phyloP scores from a whole-genome alignment of 2,329 filamentous ascomycete genomes.

The Orbilia ellipsospora region DNA sequence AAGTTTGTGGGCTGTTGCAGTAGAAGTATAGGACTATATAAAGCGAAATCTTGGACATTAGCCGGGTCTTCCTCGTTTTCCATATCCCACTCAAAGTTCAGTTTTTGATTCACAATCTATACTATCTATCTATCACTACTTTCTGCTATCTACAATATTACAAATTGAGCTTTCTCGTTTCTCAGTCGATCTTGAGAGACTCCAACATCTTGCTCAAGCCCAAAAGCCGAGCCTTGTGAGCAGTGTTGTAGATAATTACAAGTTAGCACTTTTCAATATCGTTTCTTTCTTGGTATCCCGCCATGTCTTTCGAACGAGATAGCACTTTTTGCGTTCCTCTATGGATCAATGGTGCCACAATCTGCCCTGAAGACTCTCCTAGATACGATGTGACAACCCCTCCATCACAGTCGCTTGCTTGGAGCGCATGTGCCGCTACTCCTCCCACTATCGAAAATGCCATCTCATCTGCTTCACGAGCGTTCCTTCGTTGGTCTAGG shows the following conservation, averaged over 20 bases:
- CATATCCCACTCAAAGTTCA: conserved; percentile 1
- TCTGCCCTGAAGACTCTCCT: conserved; percentile 23
- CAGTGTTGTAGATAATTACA: too few relatives aligned
- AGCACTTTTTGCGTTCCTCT: conserved; percentile 49
- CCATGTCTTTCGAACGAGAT: conserved; percentile 49
- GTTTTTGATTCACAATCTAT: conserved; percentile 7
- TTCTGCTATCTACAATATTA: too few relatives aligned
- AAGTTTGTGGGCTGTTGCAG: neutral
- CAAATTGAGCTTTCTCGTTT: neutral
- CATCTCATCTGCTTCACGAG: conserved; percentile 71
- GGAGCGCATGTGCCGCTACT: conserved; percentile 70
- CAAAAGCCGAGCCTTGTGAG: too few relatives aligned
- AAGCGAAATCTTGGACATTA: conserved; percentile 26
- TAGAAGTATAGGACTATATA: conserved; percentile 20
- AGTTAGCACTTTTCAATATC: too few relatives aligned
- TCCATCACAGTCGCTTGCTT: conserved; percentile 55
- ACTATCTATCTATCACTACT: neutral
- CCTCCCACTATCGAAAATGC: conserved; percentile 69
- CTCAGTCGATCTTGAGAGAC: conserved; percentile 4
- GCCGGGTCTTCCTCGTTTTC: conserved; percentile 16
- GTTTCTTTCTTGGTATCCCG: neutral
- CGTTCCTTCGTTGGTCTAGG: conserved; percentile 76
- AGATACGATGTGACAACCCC: conserved; percentile 44
- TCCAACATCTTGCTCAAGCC: neutral
- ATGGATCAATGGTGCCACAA: conserved; percentile 38